Evolutionary conservation across 495 filamentous ascomycete species (phyloP).

Genomic region (Aspergillus steynii): DNA sequence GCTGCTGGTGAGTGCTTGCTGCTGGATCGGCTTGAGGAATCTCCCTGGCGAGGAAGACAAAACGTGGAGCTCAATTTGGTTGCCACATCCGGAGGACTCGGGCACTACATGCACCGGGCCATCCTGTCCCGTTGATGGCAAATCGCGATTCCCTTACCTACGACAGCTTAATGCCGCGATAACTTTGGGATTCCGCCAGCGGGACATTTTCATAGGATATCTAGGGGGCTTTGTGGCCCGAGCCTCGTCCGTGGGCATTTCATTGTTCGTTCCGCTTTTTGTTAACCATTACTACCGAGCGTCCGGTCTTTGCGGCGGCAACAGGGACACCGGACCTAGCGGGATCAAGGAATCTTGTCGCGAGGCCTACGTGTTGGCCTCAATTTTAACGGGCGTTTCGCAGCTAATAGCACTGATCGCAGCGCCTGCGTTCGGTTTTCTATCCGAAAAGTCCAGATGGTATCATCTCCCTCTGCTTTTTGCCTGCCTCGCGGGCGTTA

Average conservation of each 20-base stretch:
- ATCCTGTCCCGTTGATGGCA: slow-evolving; percentile 6
- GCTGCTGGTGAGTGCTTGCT: slow-evolving; percentile 67
- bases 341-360: slow-evolving; percentile 80
- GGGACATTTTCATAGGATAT: slow-evolving; percentile 81
- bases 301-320: slow-evolving; percentile 73
- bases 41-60: slow-evolving; percentile 79
- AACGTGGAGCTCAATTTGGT: slow-evolving; percentile 54
- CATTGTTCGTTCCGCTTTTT: slow-evolving; percentile 88
- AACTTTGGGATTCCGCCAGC: slow-evolving; percentile 69
- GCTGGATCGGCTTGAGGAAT: slow-evolving; percentile 77
- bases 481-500: slow-evolving; percentile 68
- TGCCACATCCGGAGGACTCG: slow-evolving; percentile 2
- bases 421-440: slow-evolving; percentile 83
- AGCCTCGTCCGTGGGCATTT: slow-evolving; percentile 93
- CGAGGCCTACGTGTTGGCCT: slow-evolving; percentile 80
- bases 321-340: slow-evolving; percentile 47
- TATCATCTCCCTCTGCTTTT: slow-evolving; percentile 74
- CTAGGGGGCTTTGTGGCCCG: slow-evolving; percentile 93
- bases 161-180: slow-evolving; percentile 61
- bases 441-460: slow-evolving; percentile 60
- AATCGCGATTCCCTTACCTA: slow-evolving; percentile 31
- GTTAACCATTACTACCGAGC: slow-evolving; percentile 85
- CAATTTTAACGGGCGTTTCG: slow-evolving; percentile 81
- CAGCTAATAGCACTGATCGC: slow-evolving; percentile 82
- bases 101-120: slow-evolving; percentile 2